Evolutionary conservation across 2,329 filamentous ascomycete genomes (phyloP), one percentile per base, ranked within the genome.

Genomic region (Clathrospora elynae): DNA sequence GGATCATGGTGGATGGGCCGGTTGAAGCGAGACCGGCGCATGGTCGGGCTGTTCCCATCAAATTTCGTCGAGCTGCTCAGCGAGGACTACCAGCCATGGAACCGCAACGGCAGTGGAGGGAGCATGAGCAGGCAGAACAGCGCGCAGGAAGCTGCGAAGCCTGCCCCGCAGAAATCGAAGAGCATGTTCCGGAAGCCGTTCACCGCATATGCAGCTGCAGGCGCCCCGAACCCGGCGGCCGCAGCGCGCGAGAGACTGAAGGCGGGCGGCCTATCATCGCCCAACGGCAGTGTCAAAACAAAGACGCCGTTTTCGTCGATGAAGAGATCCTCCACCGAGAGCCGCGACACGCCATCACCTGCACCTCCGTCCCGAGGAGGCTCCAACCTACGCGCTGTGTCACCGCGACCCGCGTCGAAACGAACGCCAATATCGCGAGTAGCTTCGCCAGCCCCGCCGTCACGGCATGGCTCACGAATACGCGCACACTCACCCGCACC

Each of bases 1-100:
- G 93, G 93, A 37, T 91, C 89, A 32, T 99, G 93, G 93, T 99
- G 93, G 93, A 96, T 91, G 73, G 93, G 93, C 33, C 84, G 92
- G 52, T 74, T 99, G 66, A 88, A 86, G 66, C 84, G 93, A 59
- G 93, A 99, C 73, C 86, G 88, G 70, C 84, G 91, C 64, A 90
- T 92, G 62, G 86, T 96, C 61, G 93, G 93, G 39, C 78, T 93
- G 13, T 99, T 99, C 64, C 93, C 93, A 1, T 96, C 91, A 62
- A 99, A 99, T 73, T 99, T 99, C 66, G 93, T 99, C 66, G 83
- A 95, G 67, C 81, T 99, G 5, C 80, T 99, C 20, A 87, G 88
- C 41, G 84, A 93, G 46, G 82, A 84, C 67, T 97, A 95, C 68
- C 85, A 88, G 43, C 93, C 93, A 47, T 81, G 55, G 72, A 90